Base-by-base conservation (phyloP, 768 basidiomycete genomes). In the Trametes sanguinea region DNA sequence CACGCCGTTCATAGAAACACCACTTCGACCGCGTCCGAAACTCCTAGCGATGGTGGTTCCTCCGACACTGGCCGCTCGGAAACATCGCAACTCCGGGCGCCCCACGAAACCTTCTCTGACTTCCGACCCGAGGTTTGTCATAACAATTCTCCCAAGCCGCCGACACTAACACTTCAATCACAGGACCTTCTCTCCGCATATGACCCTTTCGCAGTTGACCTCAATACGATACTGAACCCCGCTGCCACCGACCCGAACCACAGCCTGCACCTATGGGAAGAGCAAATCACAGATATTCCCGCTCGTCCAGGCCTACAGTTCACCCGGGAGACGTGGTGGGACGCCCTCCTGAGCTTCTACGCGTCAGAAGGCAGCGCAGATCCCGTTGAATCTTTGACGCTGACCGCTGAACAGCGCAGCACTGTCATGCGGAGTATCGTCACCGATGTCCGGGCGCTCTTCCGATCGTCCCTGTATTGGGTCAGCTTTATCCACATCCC, bases 241-340 rank as follows among this genome's bases (percentile, higher is more conserved):
- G 53, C 53, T 3, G 51, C 10, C 13, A 22, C 53, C 13, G 53
- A 44, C 4, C 22, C 32, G 4, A 53, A 54, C 57, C n/a, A 17
- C 16, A 13, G 29, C 2, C 2, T 29, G 27, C 17, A 32, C 1
- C 44, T 13, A 6, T 22, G 6, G 11, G 13, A 11, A 8, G 14
- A 9, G 13, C 27, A 30, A 5, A 22, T 6, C 10, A 13, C 37
- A 16, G 9, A 47, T 4, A 64, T 75, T 35, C 66, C 64, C 39
- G 48, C 75, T 42, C 81, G 84, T 60, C 89, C 89, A 4, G 86
- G 87, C 9, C 74, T 89, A 39, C 79, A 81, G 45, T 89, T 89
- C 71, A 77, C 79, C 10, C 86, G 87, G 57, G 85, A 87, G 74
- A 85, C 83, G n/a, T 90, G 90, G 90, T 92, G 87, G 85, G 90